Conservation (phyloP, 2,329 filamentous ascomycete genomes). For the Penicillium sp. region DNA sequence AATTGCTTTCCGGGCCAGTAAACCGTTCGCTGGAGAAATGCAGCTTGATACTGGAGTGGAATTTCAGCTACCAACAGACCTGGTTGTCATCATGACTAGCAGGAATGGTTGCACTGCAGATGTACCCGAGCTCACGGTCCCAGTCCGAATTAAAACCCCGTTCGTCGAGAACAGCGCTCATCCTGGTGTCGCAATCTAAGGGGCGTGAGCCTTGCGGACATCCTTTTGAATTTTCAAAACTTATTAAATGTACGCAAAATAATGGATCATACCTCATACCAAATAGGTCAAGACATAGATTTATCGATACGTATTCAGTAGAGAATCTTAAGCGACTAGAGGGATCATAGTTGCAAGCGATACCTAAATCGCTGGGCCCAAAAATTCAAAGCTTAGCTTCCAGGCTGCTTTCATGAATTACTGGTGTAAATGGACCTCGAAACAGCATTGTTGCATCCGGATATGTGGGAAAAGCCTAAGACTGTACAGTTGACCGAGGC, state of each 20-base stretch:
- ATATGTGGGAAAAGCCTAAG: no score
- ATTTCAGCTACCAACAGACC: background rate
- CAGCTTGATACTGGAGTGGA: background rate
- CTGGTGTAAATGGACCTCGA: background rate
- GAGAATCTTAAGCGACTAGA: no score
- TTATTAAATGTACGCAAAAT: no score
- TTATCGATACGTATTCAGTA: no score
- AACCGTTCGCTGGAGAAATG: background rate
- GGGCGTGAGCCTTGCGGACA: background rate
- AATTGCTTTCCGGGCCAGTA: background rate
- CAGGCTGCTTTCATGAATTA: no score
- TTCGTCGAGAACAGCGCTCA: background rate
- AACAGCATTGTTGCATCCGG: background rate
- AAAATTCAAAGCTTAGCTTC: no score
- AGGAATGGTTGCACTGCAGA: conserved; percentile 16
- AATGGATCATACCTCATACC: no score
- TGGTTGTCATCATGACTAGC: conserved; percentile 11
- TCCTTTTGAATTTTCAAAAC: no score
- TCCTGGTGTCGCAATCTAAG: background rate
- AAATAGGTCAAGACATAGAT: no score
- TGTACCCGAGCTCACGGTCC: conserved; percentile 10
- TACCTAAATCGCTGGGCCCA: no score
- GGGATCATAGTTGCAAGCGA: no score
- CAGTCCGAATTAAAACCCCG: conserved; percentile 19
- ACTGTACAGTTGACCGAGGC: no score